Base-by-base conservation (phyloP, 2,329 filamentous ascomycete species). In the Metarhizium robertsii region DNA sequence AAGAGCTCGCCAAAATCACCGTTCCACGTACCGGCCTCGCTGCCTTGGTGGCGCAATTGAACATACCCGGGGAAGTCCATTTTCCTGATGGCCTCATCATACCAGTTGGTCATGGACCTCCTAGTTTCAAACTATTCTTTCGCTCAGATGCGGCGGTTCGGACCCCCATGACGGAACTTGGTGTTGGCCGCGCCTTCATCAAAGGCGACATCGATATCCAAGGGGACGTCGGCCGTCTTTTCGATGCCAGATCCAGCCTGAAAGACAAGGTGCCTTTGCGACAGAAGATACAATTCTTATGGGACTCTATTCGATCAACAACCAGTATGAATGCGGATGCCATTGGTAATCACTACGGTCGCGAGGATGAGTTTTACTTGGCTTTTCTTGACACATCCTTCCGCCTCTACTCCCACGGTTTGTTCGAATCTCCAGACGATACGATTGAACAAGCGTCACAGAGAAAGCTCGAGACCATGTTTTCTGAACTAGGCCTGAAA, bases 191-290 rank as follows among this genome's bases (percentile, higher is more conserved):
- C 25, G 53, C 53, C 13, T 55, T 55, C 32, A 34, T 55, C 30
- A n/a, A 47, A 32, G 48, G 53, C 3, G 48, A 55, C 18, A 55
- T 55, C 32, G 53, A 55, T 48, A 6, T 25, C 25, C 3, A 25
- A 4, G 25, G 25, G 25, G 48, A 55, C 16, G n/a, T 52, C 29
- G 30, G 18, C 7, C 16, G 18, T 3, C 53, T 55, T 55, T 55
- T 30, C 25, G 40, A 43, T 48, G 48, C 25, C 40, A 6, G 40
- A 13, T 18, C n/a, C 16, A 25, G 29, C 16, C 16, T 55, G n/a
- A 38, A 45, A 29, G 53, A 51, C 38, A 52, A 47, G 53, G 40
- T 42, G 8, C 53, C 53, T 42, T 30, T 55, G 29, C 48, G 53
- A 8, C 53, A 47, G 34, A 55, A 42, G 48, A 6, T 52, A 6